These are phyloP conservation scores for Gorgonomyces haynaldii DNA, from an alignment of 192 early-diverging fungal genomes.

Conservation along the genomic window DNA sequence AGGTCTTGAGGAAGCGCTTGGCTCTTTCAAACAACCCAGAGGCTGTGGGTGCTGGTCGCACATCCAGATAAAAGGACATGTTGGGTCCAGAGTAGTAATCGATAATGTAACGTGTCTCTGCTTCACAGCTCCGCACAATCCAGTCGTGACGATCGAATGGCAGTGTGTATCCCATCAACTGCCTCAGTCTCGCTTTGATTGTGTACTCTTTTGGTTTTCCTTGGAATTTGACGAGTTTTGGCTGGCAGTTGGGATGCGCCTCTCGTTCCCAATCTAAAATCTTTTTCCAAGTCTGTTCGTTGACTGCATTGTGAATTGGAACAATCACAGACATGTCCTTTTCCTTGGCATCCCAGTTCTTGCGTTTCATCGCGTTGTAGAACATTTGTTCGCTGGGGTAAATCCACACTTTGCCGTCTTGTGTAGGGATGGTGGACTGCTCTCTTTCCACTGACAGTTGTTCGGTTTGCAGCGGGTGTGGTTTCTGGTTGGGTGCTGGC, in stretches of 20 bases:
- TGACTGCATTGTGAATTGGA: slow-evolving; percentile 89
- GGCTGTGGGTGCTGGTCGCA: slow-evolving; percentile 63
- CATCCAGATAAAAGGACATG: slow-evolving; percentile 73
- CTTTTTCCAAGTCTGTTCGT: slow-evolving; percentile 79
- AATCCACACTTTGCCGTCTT: slow-evolving; percentile 57
- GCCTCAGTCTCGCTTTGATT: slow-evolving; percentile 55
- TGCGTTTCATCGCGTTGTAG: slow-evolving; percentile 90
- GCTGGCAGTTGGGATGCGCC: slow-evolving; percentile 18
- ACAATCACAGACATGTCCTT: slow-evolving; percentile 80
- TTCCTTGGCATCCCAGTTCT: slow-evolving; percentile 73
- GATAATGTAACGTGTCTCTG: slow-evolving; percentile 75
- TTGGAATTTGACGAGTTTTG: slow-evolving; percentile 62
- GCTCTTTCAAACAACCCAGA: slow-evolving; percentile 46
- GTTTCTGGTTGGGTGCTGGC: slow-evolving; percentile 19
- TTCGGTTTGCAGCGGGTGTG: slow-evolving; percentile 10
- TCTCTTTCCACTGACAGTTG: slow-evolving; percentile 54
- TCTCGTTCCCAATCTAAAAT: slow-evolving; percentile 71
- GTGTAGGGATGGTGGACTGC: slow-evolving; percentile 60
- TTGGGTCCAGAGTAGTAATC: slow-evolving; percentile 77
- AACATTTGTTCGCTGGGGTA: slow-evolving; percentile 90
- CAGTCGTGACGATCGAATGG: slow-evolving; percentile 95
- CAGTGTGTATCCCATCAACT: slow-evolving; percentile 60
- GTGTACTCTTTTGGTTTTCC: slow-evolving; percentile 60
- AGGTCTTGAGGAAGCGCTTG: too few relatives aligned
- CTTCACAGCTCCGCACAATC: slow-evolving; percentile 85